Conservation (phyloP, 345 rosid species). For the Eucalyptus coolabah region DNA sequence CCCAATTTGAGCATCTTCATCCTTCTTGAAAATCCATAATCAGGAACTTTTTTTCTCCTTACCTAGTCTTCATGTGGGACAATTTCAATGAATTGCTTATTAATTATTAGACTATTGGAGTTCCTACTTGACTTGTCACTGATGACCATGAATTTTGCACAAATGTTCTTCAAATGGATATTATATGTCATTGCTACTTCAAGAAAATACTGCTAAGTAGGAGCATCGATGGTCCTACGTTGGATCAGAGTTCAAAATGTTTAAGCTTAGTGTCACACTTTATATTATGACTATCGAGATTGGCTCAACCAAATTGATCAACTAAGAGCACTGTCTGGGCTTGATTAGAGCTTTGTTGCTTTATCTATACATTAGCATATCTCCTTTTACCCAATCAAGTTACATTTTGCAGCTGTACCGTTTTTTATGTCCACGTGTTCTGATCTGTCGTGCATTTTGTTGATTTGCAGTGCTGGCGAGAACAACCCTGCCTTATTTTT, state of each 20-base stretch:
- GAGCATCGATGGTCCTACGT: neutral
- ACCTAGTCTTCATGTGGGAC: neutral
- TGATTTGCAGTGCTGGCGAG: neutral
- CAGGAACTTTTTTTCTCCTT: neutral
- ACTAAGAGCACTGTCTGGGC: neutral
- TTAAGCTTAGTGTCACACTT: neutral
- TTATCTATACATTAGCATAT: neutral
- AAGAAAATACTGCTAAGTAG: neutral
- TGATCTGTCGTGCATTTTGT: neutral
- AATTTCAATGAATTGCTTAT: neutral
- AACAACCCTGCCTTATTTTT: constrained; percentile 13
- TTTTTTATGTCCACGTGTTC: neutral
- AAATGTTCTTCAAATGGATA: neutral
- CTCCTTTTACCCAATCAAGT: neutral
- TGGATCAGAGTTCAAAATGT: neutral
- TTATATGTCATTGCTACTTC: neutral
- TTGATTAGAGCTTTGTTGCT: neutral
- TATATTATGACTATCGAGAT: neutral
- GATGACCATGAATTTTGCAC: neutral
- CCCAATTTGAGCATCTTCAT: neutral
- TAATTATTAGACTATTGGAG: neutral
- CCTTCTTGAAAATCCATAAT: neutral
- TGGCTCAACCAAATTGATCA: neutral
- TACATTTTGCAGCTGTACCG: neutral
- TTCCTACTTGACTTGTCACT: neutral